phyloP scores from a whole-genome alignment of 495 filamentous ascomycete species.

The Tuber microsphaerosporum region DNA sequence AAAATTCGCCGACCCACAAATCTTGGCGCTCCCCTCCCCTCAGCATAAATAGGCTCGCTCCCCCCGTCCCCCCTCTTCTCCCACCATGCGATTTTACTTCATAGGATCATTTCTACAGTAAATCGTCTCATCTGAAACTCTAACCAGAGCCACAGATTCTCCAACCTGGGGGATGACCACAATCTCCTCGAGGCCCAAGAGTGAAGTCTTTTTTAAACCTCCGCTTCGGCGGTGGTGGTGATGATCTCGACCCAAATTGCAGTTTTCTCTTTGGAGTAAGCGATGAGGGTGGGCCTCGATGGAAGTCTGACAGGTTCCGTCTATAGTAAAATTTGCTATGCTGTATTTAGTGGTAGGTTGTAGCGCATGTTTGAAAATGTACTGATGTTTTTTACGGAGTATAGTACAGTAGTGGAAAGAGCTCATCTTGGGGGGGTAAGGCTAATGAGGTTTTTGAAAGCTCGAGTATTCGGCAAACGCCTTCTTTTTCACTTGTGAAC shows the following conservation, averaged over 20 bases:
- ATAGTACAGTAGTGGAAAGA: too few species aligned
- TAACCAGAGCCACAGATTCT: slow-evolving; percentile 57
- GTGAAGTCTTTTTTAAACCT: slow-evolving; percentile 46
- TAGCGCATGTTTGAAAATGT: too few species aligned
- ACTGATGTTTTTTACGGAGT: too few species aligned
- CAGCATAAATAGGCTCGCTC: slow-evolving; percentile 8
- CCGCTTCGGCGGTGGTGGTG: slow-evolving; percentile 53
- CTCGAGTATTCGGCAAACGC: too few species aligned
- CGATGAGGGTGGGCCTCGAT: slow-evolving; percentile 52
- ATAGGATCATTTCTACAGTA: slow-evolving; percentile 87
- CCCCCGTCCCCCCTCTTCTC: slow-evolving; percentile 15
- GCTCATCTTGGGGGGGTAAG: too few species aligned
- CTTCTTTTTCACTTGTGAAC: too few species aligned
- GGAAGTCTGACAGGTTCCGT: slow-evolving; percentile 55
- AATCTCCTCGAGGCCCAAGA: slow-evolving; percentile 54
- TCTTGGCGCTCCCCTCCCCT: slow-evolving; percentile 1
- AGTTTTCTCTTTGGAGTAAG: slow-evolving; percentile 50
- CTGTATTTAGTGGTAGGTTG: too few species aligned
- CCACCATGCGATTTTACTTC: slow-evolving; percentile 48
- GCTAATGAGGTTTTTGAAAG: too few species aligned
- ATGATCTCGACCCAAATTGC: slow-evolving; percentile 55
- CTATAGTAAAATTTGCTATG: too few species aligned
- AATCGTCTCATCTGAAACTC: slow-evolving; percentile 68
- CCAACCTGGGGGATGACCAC: slow-evolving; percentile 56
- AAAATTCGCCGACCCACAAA: neutral